Evolutionary conservation across 768 basidiomycete genomes (phyloP).

Genomic region (Lactarius tabidus): DNA sequence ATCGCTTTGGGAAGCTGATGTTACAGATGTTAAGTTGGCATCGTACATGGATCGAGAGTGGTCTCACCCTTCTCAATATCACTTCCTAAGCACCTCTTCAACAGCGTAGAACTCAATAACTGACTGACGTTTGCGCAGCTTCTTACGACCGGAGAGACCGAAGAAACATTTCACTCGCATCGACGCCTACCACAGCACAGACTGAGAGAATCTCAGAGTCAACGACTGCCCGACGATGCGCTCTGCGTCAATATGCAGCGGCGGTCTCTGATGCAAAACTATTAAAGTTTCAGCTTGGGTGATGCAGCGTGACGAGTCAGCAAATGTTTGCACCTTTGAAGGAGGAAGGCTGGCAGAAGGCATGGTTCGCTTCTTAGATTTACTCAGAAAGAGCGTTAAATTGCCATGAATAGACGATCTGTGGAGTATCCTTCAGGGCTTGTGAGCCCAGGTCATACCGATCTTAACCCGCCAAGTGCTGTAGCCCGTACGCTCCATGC

Average conservation of each 20-base stretch:
- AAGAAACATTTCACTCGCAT: conserved; percentile 39
- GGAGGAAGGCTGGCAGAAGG: conserved; percentile 46
- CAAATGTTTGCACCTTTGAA: conserved; percentile 50
- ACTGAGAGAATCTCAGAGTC: conserved; percentile 53
- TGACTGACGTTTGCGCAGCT: not conserved
- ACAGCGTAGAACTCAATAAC: conserved; percentile 27
- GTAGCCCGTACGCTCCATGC: conserved; percentile 80
- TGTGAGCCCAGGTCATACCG: conserved; percentile 57
- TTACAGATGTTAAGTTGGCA: conserved; percentile 60
- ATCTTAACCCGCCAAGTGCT: conserved; percentile 78
- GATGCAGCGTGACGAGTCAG: conserved; percentile 68
- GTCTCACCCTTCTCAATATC: conserved; percentile 44
- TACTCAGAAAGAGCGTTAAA: not conserved
- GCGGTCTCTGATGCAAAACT: conserved; percentile 63
- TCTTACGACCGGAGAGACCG: conserved; percentile 4
- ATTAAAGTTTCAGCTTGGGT: conserved; percentile 48
- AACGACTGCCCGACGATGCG: conserved; percentile 58
- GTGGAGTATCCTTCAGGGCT: conserved; percentile 43
- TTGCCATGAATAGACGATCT: conserved; percentile 47
- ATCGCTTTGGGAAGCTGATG: conserved; percentile 88
- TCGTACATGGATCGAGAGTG: conserved; percentile 43
- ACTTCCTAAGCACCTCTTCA: conserved; percentile 31
- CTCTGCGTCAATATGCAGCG: conserved; percentile 61
- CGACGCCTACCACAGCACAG: conserved; percentile 45
- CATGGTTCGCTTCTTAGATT: conserved; percentile 29